Conservation (phyloP, 1,284 basidiomycete genomes). For the Cystobasidiaceae sp. region DNA sequence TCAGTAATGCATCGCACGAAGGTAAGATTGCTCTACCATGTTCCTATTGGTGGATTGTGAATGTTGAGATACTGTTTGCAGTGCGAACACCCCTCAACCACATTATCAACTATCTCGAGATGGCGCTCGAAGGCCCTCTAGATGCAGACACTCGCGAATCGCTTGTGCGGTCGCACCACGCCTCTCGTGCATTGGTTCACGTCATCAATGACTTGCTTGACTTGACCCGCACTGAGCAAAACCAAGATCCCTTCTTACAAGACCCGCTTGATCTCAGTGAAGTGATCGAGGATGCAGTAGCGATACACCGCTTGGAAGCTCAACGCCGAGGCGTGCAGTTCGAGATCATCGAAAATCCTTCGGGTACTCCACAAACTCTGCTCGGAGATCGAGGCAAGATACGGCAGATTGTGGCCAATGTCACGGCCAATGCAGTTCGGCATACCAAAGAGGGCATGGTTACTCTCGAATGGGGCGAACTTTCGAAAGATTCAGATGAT, state of each 20-base stretch:
- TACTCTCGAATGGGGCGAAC: slow-evolving; percentile 41
- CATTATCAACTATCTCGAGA: slow-evolving; percentile 75
- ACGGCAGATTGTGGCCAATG: slow-evolving; percentile 71
- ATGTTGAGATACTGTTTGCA: slow-evolving; percentile 39
- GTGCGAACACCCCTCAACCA: slow-evolving; percentile 70
- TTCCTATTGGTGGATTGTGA: not conserved
- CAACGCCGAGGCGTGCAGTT: slow-evolving; percentile 63
- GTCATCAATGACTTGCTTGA: slow-evolving; percentile 79
- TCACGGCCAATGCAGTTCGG: slow-evolving; percentile 80
- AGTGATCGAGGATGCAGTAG: slow-evolving; percentile 65
- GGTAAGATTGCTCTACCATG: slow-evolving; percentile 50
- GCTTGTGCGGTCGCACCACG: slow-evolving; percentile 69
- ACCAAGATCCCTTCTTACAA: slow-evolving; percentile 71
- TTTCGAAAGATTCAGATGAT: slow-evolving; percentile 28
- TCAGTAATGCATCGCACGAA: slow-evolving; percentile 86
- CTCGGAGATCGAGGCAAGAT: slow-evolving; percentile 57
- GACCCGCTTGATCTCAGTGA: slow-evolving; percentile 71
- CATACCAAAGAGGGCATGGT: slow-evolving; percentile 55
- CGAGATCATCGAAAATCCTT: slow-evolving; percentile 49
- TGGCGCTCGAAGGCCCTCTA: slow-evolving; percentile 73
- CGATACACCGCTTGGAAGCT: slow-evolving; percentile 61
- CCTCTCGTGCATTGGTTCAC: slow-evolving; percentile 63
- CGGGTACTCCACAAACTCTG: slow-evolving; percentile 38
- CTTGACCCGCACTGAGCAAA: slow-evolving; percentile 73
- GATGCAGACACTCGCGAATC: slow-evolving; percentile 75